phyloP scores from a whole-genome alignment of 2,329 filamentous ascomycete genomes.

The Zopfia rhizophila region DNA sequence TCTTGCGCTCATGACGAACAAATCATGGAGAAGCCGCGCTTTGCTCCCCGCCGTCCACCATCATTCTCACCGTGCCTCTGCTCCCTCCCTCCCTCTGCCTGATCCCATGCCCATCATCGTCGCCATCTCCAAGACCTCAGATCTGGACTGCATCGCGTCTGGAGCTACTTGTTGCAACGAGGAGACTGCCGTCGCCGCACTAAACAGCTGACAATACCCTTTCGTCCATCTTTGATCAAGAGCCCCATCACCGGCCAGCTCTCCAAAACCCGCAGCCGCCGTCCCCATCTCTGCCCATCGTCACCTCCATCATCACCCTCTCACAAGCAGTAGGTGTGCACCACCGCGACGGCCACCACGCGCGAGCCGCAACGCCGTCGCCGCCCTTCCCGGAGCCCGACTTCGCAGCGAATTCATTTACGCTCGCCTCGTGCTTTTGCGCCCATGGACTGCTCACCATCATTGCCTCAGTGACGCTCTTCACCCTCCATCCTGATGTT shows the following conservation, averaged over 20 bases:
- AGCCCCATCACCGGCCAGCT: slow-evolving; percentile 17
- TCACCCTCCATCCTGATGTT: slow-evolving; percentile 32
- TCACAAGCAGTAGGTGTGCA: slow-evolving; percentile 20
- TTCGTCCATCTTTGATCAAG: slow-evolving; percentile 26
- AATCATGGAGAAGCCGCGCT: slow-evolving; percentile 7
- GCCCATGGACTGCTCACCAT: slow-evolving; percentile 23
- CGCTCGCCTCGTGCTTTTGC: slow-evolving; percentile 11
- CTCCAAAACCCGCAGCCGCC: slow-evolving; percentile 20
- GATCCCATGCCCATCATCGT: slow-evolving; percentile 7
- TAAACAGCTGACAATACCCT: slow-evolving; percentile 37
- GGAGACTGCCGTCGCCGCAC: slow-evolving; percentile 36
- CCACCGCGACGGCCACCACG: slow-evolving; percentile 27
- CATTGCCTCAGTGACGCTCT: slow-evolving; percentile 4
- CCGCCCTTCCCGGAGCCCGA: slow-evolving; percentile 6
- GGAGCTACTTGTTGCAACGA: slow-evolving; percentile 24
- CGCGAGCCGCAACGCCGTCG: slow-evolving; percentile 29
- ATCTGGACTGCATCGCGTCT: slow-evolving; percentile 17
- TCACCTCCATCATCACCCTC: slow-evolving; percentile 23
- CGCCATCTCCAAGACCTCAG: slow-evolving; percentile 8
- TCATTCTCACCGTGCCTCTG: slow-evolving; percentile 19
- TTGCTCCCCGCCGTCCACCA: slow-evolving; percentile 5
- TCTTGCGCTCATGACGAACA: slow-evolving; percentile 21
- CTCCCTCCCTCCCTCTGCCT: slow-evolving; percentile 11
- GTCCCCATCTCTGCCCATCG: slow-evolving; percentile 13
- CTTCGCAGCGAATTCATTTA: slow-evolving; percentile 4